phyloP scores from a whole-genome alignment of 1,284 basidiomycete genomes.

The Ceratobasidium papillatum region DNA sequence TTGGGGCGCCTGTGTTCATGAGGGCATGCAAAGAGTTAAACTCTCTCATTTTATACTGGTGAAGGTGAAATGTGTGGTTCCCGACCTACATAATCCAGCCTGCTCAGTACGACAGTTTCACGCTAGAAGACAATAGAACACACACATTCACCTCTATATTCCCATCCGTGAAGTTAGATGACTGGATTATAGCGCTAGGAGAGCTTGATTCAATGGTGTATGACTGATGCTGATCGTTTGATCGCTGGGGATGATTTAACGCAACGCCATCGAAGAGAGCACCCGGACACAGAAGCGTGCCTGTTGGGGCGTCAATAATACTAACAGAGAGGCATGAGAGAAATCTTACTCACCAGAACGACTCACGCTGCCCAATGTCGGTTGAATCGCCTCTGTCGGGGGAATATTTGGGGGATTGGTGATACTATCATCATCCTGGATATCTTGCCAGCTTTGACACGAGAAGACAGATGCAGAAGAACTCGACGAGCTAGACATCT shows the following conservation, averaged over 20 bases:
- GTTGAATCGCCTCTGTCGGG: too few species aligned
- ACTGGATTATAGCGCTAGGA: not conserved
- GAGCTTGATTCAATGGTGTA: not conserved
- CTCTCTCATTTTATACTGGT: conserved; percentile 4
- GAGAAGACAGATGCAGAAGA: not conserved
- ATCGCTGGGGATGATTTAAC: not conserved
- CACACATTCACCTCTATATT: not conserved
- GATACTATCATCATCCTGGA: too few species aligned
- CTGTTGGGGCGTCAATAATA: too few species aligned
- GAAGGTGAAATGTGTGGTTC: not conserved
- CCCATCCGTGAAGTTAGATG: not conserved
- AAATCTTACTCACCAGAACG: too few species aligned
- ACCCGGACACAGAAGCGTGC: too few species aligned
- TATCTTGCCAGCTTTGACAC: not conserved
- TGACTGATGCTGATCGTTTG: not conserved
- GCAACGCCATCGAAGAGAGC: too few species aligned
- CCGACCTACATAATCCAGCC: not conserved
- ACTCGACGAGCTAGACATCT: not conserved
- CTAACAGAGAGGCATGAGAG: not conserved
- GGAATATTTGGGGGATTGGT: too few species aligned
- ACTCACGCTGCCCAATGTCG: too few species aligned
- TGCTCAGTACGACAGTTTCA: not conserved
- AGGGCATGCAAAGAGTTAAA: not conserved
- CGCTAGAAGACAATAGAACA: not conserved
- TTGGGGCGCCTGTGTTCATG: not conserved